Evolutionary conservation across 176 grass and related monocot genomes (phyloP).

Genomic region (Pontederia paniculata): DNA sequence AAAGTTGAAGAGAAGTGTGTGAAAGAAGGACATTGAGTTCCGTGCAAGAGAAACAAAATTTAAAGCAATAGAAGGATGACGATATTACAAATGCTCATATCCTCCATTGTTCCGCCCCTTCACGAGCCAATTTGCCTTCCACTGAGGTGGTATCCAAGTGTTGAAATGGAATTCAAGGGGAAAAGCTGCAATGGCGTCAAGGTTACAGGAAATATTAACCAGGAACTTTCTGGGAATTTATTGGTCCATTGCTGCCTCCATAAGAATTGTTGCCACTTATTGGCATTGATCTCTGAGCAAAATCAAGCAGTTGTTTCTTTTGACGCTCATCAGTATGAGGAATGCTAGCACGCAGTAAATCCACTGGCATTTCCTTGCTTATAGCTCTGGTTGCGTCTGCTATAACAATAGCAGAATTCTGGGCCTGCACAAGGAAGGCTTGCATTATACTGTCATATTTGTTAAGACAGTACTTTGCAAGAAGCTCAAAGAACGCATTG

Average conservation of each 20-base stretch:
- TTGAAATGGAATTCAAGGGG: not conserved
- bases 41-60: not conserved
- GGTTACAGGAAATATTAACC: conserved; percentile 4
- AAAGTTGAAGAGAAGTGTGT: not conserved
- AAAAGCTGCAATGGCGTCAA: not conserved
- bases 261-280: conserved; percentile 23
- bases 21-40: not conserved
- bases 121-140: not conserved
- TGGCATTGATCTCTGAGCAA: conserved; percentile 59
- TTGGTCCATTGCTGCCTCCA: conserved; percentile 17
- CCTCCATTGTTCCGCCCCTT: too few relatives aligned
- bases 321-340: conserved; percentile 78
- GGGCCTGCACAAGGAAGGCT: conserved; percentile 3
- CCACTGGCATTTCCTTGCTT: conserved; percentile 63
- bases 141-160: too few relatives aligned
- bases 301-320: conserved; percentile 44
- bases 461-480: conserved; percentile 55
- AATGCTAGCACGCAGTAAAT: conserved; percentile 64
- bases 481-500: conserved; percentile 53
- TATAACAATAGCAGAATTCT: conserved; percentile 10
- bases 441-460: conserved; percentile 55
- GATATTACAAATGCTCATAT: not conserved
- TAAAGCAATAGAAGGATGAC: too few relatives aligned
- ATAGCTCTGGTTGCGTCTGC: conserved; percentile 31
- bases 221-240: conserved; percentile 20